phyloP scores from a whole-genome alignment of 257 asterid genomes.

The Leptodermis oblonga region DNA sequence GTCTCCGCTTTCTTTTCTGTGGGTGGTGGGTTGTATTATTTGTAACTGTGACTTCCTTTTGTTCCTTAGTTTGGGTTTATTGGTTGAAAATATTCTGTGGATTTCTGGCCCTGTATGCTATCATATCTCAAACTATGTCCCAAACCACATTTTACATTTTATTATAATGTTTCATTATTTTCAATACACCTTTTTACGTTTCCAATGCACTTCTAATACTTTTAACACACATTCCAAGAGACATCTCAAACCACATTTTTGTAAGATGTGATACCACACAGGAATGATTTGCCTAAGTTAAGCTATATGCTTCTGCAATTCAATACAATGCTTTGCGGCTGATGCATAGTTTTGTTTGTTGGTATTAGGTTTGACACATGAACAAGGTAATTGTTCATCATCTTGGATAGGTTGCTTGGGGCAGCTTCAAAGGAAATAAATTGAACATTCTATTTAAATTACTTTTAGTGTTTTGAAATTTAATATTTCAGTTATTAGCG shows the following conservation, averaged over 20 bases:
- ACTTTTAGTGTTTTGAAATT: background rate
- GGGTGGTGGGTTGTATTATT: background rate
- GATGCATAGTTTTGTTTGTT: background rate
- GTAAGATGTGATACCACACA: too few relatives aligned
- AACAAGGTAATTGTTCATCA: background rate
- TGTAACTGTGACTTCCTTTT: background rate
- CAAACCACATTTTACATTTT: too few relatives aligned
- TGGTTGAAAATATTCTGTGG: background rate
- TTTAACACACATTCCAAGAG: too few relatives aligned
- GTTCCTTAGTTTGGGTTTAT: background rate
- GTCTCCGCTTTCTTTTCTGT: background rate
- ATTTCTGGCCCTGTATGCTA: too few relatives aligned
- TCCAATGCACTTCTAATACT: too few relatives aligned
- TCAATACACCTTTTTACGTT: too few relatives aligned
- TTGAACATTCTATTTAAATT: background rate
- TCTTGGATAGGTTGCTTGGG: constrained; percentile 2
- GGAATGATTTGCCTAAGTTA: background rate
- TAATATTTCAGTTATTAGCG: background rate
- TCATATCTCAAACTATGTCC: too few relatives aligned
- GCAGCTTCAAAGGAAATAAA: background rate
- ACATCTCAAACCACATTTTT: too few relatives aligned
- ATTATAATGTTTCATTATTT: too few relatives aligned
- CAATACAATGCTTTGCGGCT: background rate
- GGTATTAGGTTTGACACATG: background rate
- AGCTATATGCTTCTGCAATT: too few relatives aligned